Percentiles rank a stretch among this genome's conserved stretches.
Conservation (phyloP, 2,329 filamentous ascomycete genomes). For the Aplosporella prunicola region DNA sequence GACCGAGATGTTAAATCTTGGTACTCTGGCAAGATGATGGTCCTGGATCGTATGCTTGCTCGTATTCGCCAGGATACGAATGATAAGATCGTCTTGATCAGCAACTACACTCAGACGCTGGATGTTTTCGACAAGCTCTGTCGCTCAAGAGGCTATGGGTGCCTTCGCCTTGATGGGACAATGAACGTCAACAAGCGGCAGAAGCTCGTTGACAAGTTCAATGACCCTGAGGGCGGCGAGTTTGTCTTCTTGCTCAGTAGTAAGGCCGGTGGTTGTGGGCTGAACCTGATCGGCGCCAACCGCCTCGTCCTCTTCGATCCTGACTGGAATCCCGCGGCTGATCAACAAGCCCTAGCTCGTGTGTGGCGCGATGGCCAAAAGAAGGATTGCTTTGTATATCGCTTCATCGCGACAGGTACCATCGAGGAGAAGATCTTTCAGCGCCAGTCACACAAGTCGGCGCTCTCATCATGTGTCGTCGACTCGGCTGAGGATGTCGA, state of each 20-base stretch:
- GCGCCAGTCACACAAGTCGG: conserved; percentile 95
- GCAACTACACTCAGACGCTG: conserved; percentile 93
- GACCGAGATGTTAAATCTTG: conserved; percentile 88
- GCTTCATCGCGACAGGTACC: conserved; percentile 96
- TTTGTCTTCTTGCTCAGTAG: conserved; percentile 95
- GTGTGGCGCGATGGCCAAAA: conserved; percentile 99
- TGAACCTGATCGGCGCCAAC: conserved; percentile 92
- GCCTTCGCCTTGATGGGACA: conserved; percentile 81
- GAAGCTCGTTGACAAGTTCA: conserved; percentile 96
- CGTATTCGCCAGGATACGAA: conserved; percentile 93
- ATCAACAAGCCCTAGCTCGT: conserved; percentile 92
- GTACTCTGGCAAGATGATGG: conserved; percentile 98
- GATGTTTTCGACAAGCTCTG: conserved; percentile 91
- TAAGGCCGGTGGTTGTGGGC: conserved; percentile 91
- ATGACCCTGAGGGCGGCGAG: conserved; percentile 79
- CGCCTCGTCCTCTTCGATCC: conserved; percentile 93
- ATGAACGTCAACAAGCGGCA: conserved; percentile 98
- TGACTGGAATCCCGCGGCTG: conserved; percentile 89
- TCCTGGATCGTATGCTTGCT: conserved; percentile 95
- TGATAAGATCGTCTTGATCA: conserved; percentile 98
- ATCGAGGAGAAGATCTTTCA: conserved; percentile 99
- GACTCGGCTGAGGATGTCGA: conserved; percentile 96
- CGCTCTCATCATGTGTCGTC: conserved; percentile 88
- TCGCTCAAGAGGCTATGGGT: conserved; percentile 73
- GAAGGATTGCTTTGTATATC: conserved; percentile 98